Conservation (phyloP, 1,284 basidiomycete species). For the Sanghuangporus baumii region DNA sequence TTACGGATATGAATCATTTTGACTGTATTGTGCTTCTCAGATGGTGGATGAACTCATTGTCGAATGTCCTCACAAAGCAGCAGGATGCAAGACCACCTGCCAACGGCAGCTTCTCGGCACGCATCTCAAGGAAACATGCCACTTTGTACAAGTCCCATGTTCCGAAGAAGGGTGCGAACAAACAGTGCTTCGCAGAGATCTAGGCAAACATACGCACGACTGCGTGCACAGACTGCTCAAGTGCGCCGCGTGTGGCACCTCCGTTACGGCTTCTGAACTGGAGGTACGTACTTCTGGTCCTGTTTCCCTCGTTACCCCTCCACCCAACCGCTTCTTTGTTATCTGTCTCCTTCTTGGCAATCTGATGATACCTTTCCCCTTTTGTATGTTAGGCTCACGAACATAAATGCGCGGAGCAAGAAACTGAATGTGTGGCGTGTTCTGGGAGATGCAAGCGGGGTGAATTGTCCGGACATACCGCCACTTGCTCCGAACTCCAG, state of each 20-base stretch:
- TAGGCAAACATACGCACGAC: constrained; percentile 30
- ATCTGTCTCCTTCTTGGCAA: not conserved
- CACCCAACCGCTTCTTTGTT: not conserved
- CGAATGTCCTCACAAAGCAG: constrained; percentile 53
- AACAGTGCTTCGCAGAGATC: constrained; percentile 40
- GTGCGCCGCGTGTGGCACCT: constrained; percentile 33
- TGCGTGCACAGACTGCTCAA: constrained; percentile 32
- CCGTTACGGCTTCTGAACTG: constrained; percentile 30
- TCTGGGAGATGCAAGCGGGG: constrained; percentile 30
- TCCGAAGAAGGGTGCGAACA: constrained; percentile 40
- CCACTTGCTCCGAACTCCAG: constrained; percentile 33
- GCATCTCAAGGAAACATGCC: constrained; percentile 61
- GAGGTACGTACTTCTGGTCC: constrained; percentile 27
- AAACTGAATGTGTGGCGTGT: constrained; percentile 37
- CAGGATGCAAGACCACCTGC: constrained; percentile 60
- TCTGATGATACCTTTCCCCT: not conserved
- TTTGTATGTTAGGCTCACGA: constrained; percentile 31
- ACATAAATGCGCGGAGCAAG: constrained; percentile 32
- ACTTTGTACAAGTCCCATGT: constrained; percentile 52
- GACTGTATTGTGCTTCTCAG: constrained; percentile 32
- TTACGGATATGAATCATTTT: constrained; percentile 11
- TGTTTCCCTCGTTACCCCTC: not conserved
- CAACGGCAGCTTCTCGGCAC: constrained; percentile 64
- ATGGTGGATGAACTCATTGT: constrained; percentile 82
- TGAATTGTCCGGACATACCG: constrained; percentile 31